Percentiles rank a stretch among this genome's conserved stretches.
Evolutionary conservation across 2,329 filamentous ascomycete genomes (phyloP).

Genomic region (Didymella segeticola): DNA sequence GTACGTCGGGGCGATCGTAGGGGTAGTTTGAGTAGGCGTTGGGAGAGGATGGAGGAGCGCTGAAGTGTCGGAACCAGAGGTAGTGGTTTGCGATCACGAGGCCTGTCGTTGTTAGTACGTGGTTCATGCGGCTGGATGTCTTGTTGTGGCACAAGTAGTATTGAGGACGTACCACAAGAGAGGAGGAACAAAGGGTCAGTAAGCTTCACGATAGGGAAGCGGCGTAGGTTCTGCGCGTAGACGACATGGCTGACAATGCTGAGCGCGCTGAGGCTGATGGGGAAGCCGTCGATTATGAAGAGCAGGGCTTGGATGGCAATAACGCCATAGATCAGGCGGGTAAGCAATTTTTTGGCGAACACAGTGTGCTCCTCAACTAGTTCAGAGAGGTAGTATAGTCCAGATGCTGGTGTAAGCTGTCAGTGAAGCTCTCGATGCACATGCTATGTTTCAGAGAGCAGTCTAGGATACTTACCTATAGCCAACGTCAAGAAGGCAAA

Average conservation of each 20-base stretch:
- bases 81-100: slow-evolving; percentile 92
- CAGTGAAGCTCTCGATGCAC: background rate
- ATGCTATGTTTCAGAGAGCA: background rate
- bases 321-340: slow-evolving; percentile 81
- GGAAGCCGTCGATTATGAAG: slow-evolving; percentile 83
- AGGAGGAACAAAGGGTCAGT: slow-evolving; percentile 84
- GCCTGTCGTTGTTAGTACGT: slow-evolving; percentile 53
- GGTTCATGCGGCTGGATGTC: background rate
- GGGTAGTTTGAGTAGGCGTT: slow-evolving; percentile 61
- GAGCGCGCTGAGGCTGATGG: slow-evolving; percentile 74
- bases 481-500: slow-evolving; percentile 94
- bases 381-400: slow-evolving; percentile 97
- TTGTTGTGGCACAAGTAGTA: background rate
- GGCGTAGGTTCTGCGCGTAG: slow-evolving; percentile 85
- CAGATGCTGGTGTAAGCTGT: slow-evolving; percentile 72
- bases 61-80: slow-evolving; percentile 95
- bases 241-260: slow-evolving; percentile 82
- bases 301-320: slow-evolving; percentile 77
- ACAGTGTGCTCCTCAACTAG: slow-evolving; percentile 98
- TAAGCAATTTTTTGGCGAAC: slow-evolving; percentile 84
- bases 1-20: slow-evolving; percentile 71
- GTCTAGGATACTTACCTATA: slow-evolving; percentile 67
- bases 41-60: slow-evolving; percentile 60
- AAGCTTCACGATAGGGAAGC: slow-evolving; percentile 80
- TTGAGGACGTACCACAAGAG: slow-evolving; percentile 71